Evolutionary conservation across 441 rosid species (phyloP), one percentile per base, ranked within the genome.

Genomic region (Gossypium davidsonii): DNA sequence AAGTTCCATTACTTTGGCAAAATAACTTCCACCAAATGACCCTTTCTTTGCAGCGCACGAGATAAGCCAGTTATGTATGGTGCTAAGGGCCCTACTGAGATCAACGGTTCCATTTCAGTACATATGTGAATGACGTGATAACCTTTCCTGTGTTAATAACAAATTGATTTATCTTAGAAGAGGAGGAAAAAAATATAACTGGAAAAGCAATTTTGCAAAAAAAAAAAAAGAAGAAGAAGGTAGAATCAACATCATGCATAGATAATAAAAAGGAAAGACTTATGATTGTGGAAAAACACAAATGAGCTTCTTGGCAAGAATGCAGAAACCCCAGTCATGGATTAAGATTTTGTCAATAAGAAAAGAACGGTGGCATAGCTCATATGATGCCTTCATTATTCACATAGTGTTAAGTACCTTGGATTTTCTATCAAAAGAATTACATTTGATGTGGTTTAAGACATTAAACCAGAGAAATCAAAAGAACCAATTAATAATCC

Each of bases 61-160:
- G 90, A 85, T 74, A 92, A 39, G 77, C 89, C 86, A 55, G 89
- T 85, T 57, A 92, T 82, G 78, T 90, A 87, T 12, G 88, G 81
- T 55, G 94, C 91, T 81, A 92, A 71, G 18, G 96, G 82, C 75
- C 96, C 94, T 75, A 83, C 81, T 31, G 83, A 81, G 48, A 89
- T 86, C 74, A 92, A 56, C 3, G 96, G 96, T 79, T 80, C 88
- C 96, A 92, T 90, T 85, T 92, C 97, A 39, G 96, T 85, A 80
- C 97, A 90, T 23, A 92, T 87, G 76, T 92, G 94, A 83, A 92
- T 75, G 76, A 90, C 84, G 64, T 90, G 94, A 80, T 82, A 82
- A 75, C 85, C 82, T 42, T 73, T 80, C 91, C 97, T 92, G 91
- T 18, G 76, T 74, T 53, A 64, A 73, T 68, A 55, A 37, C 57